phyloP scores from a whole-genome alignment of 306 rosid genomes.

The Prunus davidiana region DNA sequence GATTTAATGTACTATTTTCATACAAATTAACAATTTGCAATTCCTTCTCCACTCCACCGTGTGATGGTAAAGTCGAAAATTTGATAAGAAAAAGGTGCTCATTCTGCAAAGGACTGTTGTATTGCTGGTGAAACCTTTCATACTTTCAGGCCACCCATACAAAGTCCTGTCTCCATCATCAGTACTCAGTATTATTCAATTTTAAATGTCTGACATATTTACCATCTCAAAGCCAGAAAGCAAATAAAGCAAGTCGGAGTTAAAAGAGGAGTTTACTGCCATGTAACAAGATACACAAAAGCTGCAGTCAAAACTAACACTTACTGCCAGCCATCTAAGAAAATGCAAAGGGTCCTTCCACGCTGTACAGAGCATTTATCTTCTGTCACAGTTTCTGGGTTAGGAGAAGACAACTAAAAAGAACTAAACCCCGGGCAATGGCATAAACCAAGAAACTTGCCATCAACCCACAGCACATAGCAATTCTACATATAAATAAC shows the following conservation, averaged over 20 bases:
- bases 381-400: constrained; percentile 35
- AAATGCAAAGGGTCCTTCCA: constrained; percentile 21
- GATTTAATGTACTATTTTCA: neutral
- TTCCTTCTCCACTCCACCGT: no score
- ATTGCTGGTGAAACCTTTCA: no score
- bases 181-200: neutral
- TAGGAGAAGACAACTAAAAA: constrained; percentile 24
- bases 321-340: constrained; percentile 23
- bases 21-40: neutral
- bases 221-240: neutral
- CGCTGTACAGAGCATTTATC: constrained; percentile 33
- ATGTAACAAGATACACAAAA: constrained; percentile 15
- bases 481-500: constrained; percentile 29
- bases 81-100: no score
- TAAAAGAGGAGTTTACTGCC: neutral
- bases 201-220: neutral
- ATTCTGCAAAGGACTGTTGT: no score
- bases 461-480: constrained; percentile 18
- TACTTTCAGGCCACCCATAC: no score
- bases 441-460: constrained; percentile 33
- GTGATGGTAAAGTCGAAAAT: no score
- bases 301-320: constrained; percentile 20
- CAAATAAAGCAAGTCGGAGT: neutral
- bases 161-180: no score
- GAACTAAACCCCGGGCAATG: constrained; percentile 32